Conservation (phyloP, 1,284 basidiomycete species). For the Fomitiporia mediterranea region DNA sequence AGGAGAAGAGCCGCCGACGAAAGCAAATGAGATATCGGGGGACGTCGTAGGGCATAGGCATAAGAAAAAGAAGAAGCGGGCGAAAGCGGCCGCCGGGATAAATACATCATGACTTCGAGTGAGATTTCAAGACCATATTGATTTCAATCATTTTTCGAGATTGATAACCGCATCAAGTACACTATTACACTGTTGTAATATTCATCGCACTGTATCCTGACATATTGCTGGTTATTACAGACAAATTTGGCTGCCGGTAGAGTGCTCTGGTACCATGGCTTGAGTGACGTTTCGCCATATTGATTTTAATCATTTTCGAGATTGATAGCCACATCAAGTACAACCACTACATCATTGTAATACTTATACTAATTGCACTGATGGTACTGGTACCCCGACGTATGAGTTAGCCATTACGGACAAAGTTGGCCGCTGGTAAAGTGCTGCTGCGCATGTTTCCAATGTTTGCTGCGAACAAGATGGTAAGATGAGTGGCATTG, state of each 20-base stretch:
- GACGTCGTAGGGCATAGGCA: background rate
- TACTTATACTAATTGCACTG: background rate
- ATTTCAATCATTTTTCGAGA: background rate
- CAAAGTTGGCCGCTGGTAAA: constrained; percentile 14
- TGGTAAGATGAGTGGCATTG: background rate
- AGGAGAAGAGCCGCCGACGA: background rate
- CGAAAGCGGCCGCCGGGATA: background rate
- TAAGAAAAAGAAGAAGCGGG: constrained; percentile 12
- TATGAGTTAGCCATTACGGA: constrained; percentile 4
- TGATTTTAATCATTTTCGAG: too few species aligned
- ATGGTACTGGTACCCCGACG: too few species aligned
- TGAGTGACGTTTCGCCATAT: too few species aligned
- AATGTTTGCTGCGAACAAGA: constrained; percentile 13
- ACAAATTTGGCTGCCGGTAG: constrained; percentile 14
- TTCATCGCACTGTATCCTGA: background rate
- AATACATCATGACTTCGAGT: background rate
- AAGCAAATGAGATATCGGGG: background rate
- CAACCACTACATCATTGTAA: too few species aligned
- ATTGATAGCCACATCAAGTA: too few species aligned
- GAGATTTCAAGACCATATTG: background rate
- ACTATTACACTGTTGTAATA: background rate
- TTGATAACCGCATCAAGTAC: too few species aligned
- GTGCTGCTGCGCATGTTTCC: constrained; percentile 10
- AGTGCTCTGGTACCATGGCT: too few species aligned
- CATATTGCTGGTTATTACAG: constrained; percentile 1